Percentiles rank a stretch among this genome's conserved stretches.
Conservation (phyloP, 768 basidiomycete species). For the Mycena olivaceomarginata region DNA sequence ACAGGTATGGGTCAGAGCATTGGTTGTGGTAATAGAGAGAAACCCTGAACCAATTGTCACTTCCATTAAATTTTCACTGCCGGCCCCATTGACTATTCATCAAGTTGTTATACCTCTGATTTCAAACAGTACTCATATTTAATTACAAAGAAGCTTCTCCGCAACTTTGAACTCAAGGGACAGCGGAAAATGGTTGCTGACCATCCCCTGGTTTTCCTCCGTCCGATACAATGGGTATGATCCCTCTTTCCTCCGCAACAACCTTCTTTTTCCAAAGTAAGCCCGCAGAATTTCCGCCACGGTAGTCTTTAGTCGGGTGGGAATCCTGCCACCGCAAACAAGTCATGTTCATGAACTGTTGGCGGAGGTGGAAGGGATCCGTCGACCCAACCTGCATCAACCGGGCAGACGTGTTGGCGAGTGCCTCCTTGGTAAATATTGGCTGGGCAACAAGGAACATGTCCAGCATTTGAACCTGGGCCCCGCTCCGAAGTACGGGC, state of each 20-base stretch:
- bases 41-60: too few relatives aligned
- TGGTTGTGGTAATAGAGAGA: too few relatives aligned
- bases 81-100: too few relatives aligned
- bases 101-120: too few relatives aligned
- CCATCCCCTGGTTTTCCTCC: background rate
- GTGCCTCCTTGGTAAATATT: slow-evolving; percentile 1
- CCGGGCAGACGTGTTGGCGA: slow-evolving; percentile 27
- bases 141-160: too few relatives aligned
- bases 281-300: slow-evolving; percentile 10
- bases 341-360: background rate
- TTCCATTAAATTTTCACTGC: too few relatives aligned
- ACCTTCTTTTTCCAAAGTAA: slow-evolving; percentile 37
- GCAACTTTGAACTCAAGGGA: background rate
- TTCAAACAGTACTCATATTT: too few relatives aligned
- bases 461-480: background rate
- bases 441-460: slow-evolving; percentile 22
- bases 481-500: slow-evolving; percentile 4
- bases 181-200: background rate
- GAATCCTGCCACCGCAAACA: background rate
- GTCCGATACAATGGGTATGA: slow-evolving; percentile 2
- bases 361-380: background rate
- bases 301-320: slow-evolving; percentile 13
- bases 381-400: slow-evolving; percentile 18
- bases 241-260: slow-evolving; percentile 28
- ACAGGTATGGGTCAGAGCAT: too few relatives aligned